These are phyloP conservation scores for Vicia villosa DNA, from an alignment of 306 rosid genomes.

Conservation along the genomic window DNA sequence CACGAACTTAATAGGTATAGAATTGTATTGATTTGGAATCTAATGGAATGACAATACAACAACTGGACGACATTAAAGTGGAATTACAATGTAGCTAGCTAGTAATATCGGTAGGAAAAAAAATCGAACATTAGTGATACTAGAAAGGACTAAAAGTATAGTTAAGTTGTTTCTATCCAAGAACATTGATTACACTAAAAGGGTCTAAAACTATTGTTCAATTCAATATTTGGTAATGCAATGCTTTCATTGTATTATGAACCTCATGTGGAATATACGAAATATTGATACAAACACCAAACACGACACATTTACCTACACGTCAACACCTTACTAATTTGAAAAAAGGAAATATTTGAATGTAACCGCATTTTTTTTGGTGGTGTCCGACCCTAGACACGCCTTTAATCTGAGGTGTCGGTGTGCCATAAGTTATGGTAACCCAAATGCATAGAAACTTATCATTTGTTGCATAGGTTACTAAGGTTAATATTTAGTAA, in stretches of 20 bases:
- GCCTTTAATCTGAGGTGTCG: too few relatives aligned
- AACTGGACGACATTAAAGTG: background rate
- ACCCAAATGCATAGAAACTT: background rate
- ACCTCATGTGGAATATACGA: background rate
- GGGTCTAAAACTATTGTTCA: too few relatives aligned
- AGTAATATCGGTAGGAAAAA: background rate
- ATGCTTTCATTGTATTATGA: conserved; percentile 6
- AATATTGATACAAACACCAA: too few relatives aligned
- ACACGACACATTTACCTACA: too few relatives aligned
- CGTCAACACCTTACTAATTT: too few relatives aligned
- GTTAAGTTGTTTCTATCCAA: background rate
- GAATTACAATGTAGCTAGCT: background rate
- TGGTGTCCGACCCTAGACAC: too few relatives aligned
- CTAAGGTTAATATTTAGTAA: background rate
- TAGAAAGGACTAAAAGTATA: background rate
- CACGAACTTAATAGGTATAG: background rate
- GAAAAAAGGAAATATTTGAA: too few relatives aligned
- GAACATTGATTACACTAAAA: too few relatives aligned
- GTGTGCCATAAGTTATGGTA: background rate
- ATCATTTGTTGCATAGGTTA: conserved; percentile 1
- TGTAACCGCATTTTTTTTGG: too few relatives aligned
- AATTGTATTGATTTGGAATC: background rate
- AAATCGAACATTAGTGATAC: background rate
- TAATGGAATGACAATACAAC: conserved; percentile 5
- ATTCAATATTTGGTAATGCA: conserved; percentile 7